Evolutionary conservation across 2,329 filamentous ascomycete species (phyloP).

Genomic region (Zasmidium angulare): DNA sequence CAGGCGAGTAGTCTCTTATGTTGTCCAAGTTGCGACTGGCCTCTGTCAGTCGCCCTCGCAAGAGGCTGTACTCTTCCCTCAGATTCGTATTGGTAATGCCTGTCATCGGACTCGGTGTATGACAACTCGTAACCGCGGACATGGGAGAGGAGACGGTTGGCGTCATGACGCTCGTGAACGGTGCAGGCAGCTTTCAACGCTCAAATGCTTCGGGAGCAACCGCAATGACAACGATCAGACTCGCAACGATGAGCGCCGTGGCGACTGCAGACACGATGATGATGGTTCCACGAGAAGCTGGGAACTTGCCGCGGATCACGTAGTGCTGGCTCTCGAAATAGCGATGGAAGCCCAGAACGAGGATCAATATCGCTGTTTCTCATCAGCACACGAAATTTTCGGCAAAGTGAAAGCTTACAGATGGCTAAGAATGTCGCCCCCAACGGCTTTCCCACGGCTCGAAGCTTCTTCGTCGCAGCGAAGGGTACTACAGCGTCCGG

Average conservation of each 20-base stretch:
- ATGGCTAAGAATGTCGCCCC: conserved; percentile 76
- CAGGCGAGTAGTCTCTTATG: too few species aligned
- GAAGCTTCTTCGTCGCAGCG: conserved; percentile 40
- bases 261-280: conserved; percentile 67
- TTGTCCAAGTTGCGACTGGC: too few species aligned
- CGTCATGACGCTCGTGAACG: background rate
- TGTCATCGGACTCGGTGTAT: too few species aligned
- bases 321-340: conserved; percentile 79
- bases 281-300: conserved; percentile 73
- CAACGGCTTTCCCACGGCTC: conserved; percentile 69
- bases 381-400: background rate
- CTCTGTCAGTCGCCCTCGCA: too few species aligned
- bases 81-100: too few species aligned
- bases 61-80: too few species aligned
- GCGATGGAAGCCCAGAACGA: conserved; percentile 74
- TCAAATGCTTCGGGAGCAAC: conserved; percentile 51
- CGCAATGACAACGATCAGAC: conserved; percentile 59
- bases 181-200: conserved; percentile 14
- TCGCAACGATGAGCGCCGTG: conserved; percentile 57
- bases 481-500: conserved; percentile 12
- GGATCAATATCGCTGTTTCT: conserved; percentile 62
- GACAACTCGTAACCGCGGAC: too few species aligned
- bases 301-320: conserved; percentile 77
- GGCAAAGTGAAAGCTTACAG: conserved; percentile 31
- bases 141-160: background rate